These are phyloP conservation scores for Cladosporium sp. DNA, from an alignment of 2,329 filamentous ascomycete genomes.

Conservation along the genomic window DNA sequence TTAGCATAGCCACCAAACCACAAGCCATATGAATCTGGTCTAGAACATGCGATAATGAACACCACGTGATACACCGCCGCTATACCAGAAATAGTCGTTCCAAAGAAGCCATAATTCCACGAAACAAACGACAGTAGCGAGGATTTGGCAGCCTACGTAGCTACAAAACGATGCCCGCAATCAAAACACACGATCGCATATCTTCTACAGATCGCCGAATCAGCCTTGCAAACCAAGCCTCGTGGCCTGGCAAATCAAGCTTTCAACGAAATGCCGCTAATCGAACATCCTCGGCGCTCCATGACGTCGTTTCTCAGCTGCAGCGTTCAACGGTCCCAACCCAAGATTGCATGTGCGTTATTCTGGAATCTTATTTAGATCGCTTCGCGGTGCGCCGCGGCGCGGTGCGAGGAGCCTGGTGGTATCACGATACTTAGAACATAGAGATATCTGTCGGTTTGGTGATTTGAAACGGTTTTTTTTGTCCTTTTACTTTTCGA, in stretches of 20 bases:
- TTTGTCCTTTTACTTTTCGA: neutral
- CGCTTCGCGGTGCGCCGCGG: neutral
- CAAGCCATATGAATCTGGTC: neutral
- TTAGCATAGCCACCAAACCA: neutral
- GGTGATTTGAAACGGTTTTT: neutral
- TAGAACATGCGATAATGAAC: too few species aligned
- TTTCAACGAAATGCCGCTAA: neutral
- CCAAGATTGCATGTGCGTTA: neutral
- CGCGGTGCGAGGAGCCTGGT: neutral
- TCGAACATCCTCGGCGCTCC: neutral
- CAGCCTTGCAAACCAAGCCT: slow-evolving; percentile 9
- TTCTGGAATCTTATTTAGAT: neutral
- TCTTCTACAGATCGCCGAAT: neutral
- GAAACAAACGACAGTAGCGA: neutral
- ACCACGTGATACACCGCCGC: too few species aligned
- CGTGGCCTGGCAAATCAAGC: slow-evolving; percentile 4
- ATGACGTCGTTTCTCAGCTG: slow-evolving; percentile 1
- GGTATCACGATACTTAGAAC: neutral
- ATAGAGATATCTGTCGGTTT: neutral
- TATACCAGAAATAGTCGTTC: too few species aligned
- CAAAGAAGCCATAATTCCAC: neutral
- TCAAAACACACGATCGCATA: neutral
- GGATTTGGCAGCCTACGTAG: too few species aligned
- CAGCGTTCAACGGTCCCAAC: neutral
- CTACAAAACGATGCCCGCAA: neutral